Conservation (phyloP, 2,329 filamentous ascomycete species). For the Colletotrichum sp. region DNA sequence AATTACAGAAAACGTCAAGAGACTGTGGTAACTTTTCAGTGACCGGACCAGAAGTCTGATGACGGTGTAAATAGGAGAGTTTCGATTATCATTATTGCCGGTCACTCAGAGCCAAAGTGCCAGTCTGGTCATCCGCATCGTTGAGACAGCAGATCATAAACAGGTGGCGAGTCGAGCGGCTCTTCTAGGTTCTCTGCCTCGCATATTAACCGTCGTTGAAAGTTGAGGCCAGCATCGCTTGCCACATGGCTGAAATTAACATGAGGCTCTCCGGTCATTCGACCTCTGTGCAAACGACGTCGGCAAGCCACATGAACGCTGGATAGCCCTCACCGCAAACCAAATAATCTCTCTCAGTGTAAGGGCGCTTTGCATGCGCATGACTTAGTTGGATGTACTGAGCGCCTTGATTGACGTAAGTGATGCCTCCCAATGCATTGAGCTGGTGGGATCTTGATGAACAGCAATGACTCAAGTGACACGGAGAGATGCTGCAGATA, state of each 20-base stretch:
- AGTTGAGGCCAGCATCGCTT: not conserved
- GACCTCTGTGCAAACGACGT: not conserved
- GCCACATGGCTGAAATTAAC: not conserved
- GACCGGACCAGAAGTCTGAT: accelerated
- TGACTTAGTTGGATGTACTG: not conserved
- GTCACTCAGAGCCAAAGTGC: not conserved
- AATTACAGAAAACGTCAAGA: not conserved
- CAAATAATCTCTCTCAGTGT: not conserved
- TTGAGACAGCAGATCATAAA: not conserved
- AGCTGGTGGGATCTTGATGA: not conserved
- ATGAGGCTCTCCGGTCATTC: not conserved
- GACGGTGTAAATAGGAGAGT: not conserved
- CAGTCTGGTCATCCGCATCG: not conserved
- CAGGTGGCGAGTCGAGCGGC: not conserved
- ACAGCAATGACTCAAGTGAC: not conserved
- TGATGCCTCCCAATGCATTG: not conserved
- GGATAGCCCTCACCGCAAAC: not conserved
- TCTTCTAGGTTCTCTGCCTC: not conserved
- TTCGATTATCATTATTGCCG: not conserved
- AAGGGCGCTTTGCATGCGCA: not conserved
- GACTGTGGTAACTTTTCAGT: no score
- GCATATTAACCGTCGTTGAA: not conserved
- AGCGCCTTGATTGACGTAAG: not conserved
- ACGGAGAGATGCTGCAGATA: not conserved
- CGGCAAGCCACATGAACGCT: not conserved